Conservation (phyloP, 495 filamentous ascomycete genomes). For the Penicillium simplicissimum region DNA sequence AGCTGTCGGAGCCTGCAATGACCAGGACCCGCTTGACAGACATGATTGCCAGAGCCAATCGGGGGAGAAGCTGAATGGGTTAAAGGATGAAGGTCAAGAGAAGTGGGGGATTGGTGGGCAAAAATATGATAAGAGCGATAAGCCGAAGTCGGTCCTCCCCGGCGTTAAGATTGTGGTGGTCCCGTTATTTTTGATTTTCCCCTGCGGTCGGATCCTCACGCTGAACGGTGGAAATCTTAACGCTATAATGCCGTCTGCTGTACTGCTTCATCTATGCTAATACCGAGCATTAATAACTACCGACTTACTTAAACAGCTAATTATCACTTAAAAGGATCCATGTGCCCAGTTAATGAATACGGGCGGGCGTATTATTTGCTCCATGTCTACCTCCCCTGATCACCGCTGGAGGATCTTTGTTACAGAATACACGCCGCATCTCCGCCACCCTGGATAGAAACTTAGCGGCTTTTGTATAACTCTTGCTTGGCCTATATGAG, state of each 20-base stretch:
- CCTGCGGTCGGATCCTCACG: not conserved
- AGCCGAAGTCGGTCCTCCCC: not conserved
- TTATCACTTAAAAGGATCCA: no score
- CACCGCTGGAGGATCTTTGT: no score
- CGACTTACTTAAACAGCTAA: no score
- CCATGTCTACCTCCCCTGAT: no score
- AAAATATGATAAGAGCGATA: constrained; percentile 9
- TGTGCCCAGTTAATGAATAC: no score
- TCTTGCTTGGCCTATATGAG: no score
- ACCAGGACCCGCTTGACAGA: constrained; percentile 63
- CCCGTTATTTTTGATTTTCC: not conserved
- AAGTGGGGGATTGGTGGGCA: constrained; percentile 12
- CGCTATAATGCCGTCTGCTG: not conserved
- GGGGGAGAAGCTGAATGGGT: not conserved
- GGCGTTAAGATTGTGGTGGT: not conserved
- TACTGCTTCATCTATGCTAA: no score
- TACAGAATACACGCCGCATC: no score
- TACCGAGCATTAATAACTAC: not conserved
- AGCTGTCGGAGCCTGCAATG: constrained; percentile 85
- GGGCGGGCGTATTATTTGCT: no score
- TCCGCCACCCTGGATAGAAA: no score
- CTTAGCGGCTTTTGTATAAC: no score
- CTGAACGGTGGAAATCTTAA: not conserved
- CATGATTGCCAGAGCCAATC: constrained; percentile 31
- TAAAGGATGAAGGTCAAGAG: constrained; percentile 34